Percentiles rank a stretch among this genome's conserved stretches.
phyloP scores from a whole-genome alignment of 441 rosid species.

The Erodium moschatum region DNA sequence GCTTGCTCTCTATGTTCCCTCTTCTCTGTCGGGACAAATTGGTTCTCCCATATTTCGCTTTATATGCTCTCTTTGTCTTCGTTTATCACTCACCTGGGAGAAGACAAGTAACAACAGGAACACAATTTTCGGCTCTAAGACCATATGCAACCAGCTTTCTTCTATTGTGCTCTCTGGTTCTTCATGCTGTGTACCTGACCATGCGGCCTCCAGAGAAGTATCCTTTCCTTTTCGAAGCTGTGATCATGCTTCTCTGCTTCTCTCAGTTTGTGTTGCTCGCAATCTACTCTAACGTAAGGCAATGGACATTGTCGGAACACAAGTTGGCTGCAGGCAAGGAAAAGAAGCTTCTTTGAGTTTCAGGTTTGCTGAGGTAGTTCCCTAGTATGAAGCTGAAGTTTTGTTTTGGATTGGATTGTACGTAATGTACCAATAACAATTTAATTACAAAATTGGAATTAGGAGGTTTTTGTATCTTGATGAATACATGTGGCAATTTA shows the following conservation, averaged over 20 bases:
- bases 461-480: no score
- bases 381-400: neutral
- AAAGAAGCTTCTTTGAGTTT: neutral
- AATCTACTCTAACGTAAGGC: slow-evolving; percentile 35
- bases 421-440: no score
- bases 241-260: slow-evolving; percentile 78
- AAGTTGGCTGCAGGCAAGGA: neutral
- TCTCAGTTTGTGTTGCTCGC: slow-evolving; percentile 42
- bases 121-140: slow-evolving; percentile 17
- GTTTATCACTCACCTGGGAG: slow-evolving; percentile 38
- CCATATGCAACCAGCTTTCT: slow-evolving; percentile 20
- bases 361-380: neutral
- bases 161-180: slow-evolving; percentile 39
- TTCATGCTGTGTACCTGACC: slow-evolving; percentile 54
- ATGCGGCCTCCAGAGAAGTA: slow-evolving; percentile 55
- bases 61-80: slow-evolving; percentile 43
- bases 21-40: slow-evolving; percentile 70
- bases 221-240: slow-evolving; percentile 79
- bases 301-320: slow-evolving; percentile 5
- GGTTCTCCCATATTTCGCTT: slow-evolving; percentile 48
- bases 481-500: no score
- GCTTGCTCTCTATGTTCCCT: slow-evolving; percentile 82
- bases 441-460: no score
- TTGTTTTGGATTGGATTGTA: no score
- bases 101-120: slow-evolving; percentile 12